A percentile compares a stretch with the other conserved stretches of the same genome.
Conservation (phyloP, 1,284 basidiomycete genomes). For the Fomitopsis pinicola region DNA sequence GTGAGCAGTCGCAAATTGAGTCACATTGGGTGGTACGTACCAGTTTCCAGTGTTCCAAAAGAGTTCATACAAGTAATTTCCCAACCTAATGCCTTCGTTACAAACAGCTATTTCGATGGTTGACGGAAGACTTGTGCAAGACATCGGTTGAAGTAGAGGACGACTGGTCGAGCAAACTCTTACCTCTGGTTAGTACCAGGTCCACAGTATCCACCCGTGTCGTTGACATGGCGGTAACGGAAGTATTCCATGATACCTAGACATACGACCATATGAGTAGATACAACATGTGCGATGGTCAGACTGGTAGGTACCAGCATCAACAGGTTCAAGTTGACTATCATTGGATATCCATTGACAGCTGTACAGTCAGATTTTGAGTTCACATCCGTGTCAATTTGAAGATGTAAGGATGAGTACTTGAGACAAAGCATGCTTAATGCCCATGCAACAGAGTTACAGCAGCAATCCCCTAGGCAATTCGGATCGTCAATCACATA, state of each 20-base stretch:
- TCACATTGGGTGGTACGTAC: not conserved
- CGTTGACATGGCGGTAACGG: too few relatives aligned
- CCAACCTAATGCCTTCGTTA: slow-evolving; percentile 9
- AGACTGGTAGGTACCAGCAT: too few relatives aligned
- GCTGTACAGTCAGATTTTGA: not conserved
- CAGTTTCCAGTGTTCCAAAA: slow-evolving; percentile 14
- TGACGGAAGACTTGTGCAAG: not conserved
- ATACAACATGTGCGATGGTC: not conserved
- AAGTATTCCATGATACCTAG: too few relatives aligned
- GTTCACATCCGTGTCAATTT: too few relatives aligned
- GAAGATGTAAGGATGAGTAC: not conserved
- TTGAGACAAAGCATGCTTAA: slow-evolving; percentile 18
- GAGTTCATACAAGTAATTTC: slow-evolving; percentile 11
- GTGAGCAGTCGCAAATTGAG: too few relatives aligned
- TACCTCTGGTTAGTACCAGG: slow-evolving; percentile 7
- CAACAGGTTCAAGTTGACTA: too few relatives aligned
- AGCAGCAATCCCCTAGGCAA: slow-evolving; percentile 13
- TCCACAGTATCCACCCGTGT: not conserved
- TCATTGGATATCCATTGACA: slow-evolving; percentile 8
- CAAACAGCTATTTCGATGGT: slow-evolving; percentile 12
- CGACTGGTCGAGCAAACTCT: not conserved
- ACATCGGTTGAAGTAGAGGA: not conserved
- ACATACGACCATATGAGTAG: not conserved
- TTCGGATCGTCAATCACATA: too few relatives aligned
- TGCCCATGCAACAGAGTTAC: slow-evolving; percentile 15